These are phyloP conservation scores for Talaromyces borbonicus DNA, from an alignment of 495 filamentous ascomycete genomes.

Conservation along the genomic window DNA sequence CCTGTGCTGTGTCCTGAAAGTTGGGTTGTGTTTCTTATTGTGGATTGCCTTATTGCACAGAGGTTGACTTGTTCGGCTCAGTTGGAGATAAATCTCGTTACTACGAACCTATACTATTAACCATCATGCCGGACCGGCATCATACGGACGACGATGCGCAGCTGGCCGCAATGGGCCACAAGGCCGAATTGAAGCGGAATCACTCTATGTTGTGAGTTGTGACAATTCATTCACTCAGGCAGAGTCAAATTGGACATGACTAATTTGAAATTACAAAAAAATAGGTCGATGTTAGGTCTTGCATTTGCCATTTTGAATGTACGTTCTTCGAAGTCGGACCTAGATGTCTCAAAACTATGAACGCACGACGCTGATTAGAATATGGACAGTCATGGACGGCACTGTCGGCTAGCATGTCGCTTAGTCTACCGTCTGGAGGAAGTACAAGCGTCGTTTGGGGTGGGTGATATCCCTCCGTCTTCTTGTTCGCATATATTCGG, in stretches of 20 bases:
- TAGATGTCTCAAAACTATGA: too few species aligned
- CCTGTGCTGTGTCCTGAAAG: too few species aligned
- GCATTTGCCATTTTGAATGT: constrained; percentile 46
- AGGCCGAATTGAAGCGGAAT: constrained; percentile 52
- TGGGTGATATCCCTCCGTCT: constrained; percentile 12
- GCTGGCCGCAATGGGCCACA: constrained; percentile 56
- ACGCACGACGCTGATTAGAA: too few species aligned
- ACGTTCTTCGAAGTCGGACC: constrained; percentile 9
- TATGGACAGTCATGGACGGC: constrained; percentile 42
- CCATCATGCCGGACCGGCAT: not conserved
- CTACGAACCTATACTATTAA: too few species aligned
- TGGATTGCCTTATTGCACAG: too few species aligned
- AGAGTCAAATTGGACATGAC: not conserved
- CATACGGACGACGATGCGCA: constrained; percentile 35
- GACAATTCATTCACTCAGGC: not conserved
- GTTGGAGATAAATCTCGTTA: too few species aligned
- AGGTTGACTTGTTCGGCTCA: too few species aligned
- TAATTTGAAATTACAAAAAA: not conserved
- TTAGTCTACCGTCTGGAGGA: constrained; percentile 40
- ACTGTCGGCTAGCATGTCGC: constrained; percentile 37
- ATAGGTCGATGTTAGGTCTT: constrained; percentile 42
- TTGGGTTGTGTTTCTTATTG: too few species aligned
- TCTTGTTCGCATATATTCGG: not conserved
- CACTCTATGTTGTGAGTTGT: constrained; percentile 34
- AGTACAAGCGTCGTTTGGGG: constrained; percentile 41